These are phyloP conservation scores for Cinnamomum micranthum DNA, from an alignment of 164 flowering plant genomes.

Conservation along the genomic window DNA sequence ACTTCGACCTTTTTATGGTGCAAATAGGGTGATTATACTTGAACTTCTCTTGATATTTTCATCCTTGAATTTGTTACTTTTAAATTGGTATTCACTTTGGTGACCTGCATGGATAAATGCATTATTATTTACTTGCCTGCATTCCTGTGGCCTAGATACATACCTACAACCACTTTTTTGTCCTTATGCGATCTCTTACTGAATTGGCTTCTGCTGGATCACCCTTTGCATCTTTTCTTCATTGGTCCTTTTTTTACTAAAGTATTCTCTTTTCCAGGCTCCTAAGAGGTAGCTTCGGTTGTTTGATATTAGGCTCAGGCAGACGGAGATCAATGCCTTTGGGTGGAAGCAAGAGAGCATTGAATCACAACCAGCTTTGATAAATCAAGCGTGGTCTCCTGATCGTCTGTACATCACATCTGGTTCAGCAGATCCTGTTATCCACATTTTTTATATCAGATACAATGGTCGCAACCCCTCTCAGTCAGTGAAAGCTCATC, in stretches of 20 bases:
- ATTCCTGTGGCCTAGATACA: neutral
- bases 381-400: slow-evolving; percentile 96
- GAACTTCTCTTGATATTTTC: neutral
- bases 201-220: too few relatives aligned
- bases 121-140: too few relatives aligned
- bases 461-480: slow-evolving; percentile 61
- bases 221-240: too few relatives aligned
- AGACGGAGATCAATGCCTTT: slow-evolving; percentile 68
- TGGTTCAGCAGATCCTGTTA: slow-evolving; percentile 84
- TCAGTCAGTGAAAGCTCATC: slow-evolving; percentile 83
- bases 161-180: too few relatives aligned
- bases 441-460: slow-evolving; percentile 89
- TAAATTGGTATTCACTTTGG: too few relatives aligned
- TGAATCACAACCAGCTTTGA: slow-evolving; percentile 86
- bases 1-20: slow-evolving; percentile 92
- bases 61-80: neutral
- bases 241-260: neutral
- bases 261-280: slow-evolving; percentile 42
- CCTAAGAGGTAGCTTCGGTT: slow-evolving; percentile 75
- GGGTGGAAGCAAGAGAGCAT: slow-evolving; percentile 97
- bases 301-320: slow-evolving; percentile 71
- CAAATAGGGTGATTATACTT: slow-evolving; percentile 64
- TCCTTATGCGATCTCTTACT: neutral
- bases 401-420: slow-evolving; percentile 80
- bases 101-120: too few relatives aligned